phyloP scores from a whole-genome alignment of 768 basidiomycete genomes.

The Kwoniella bestiolae region DNA sequence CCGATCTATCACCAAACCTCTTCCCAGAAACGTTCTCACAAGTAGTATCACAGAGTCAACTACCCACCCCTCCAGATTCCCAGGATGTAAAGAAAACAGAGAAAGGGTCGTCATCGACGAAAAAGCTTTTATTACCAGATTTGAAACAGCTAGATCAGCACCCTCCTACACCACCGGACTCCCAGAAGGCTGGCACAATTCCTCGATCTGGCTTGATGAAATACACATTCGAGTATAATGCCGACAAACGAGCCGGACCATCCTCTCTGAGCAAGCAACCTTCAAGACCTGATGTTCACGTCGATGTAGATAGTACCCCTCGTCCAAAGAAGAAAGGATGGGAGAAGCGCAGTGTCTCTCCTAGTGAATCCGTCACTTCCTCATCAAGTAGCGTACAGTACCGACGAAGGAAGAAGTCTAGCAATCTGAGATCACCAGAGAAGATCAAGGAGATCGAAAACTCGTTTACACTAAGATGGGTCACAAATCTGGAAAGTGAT shows the following conservation, averaged over 20 bases:
- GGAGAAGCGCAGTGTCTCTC: neutral
- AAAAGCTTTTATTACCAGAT: neutral
- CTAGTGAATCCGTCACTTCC: neutral
- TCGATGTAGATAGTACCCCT: neutral
- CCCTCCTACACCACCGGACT: neutral
- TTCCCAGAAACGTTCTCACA: neutral
- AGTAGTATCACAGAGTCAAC: neutral
- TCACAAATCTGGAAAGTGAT: too few relatives aligned
- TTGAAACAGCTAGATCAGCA: neutral
- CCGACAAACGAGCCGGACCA: neutral
- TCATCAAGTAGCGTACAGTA: neutral
- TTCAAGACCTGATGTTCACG: constrained; percentile 7
- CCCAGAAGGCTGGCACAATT: neutral
- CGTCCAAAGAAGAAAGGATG: constrained; percentile 5
- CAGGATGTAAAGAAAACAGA: neutral
- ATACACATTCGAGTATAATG: too few relatives aligned
- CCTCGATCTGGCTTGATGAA: neutral
- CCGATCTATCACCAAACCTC: neutral
- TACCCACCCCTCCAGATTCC: neutral
- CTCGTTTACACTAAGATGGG: too few relatives aligned
- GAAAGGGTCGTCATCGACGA: neutral
- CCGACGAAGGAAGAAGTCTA: neutral
- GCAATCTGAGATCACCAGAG: constrained; percentile 9
- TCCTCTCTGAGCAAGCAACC: neutral
- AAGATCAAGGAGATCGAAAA: neutral